phyloP scores from a whole-genome alignment of 2,329 filamentous ascomycete species.

The Tolypocladium tundrense region DNA sequence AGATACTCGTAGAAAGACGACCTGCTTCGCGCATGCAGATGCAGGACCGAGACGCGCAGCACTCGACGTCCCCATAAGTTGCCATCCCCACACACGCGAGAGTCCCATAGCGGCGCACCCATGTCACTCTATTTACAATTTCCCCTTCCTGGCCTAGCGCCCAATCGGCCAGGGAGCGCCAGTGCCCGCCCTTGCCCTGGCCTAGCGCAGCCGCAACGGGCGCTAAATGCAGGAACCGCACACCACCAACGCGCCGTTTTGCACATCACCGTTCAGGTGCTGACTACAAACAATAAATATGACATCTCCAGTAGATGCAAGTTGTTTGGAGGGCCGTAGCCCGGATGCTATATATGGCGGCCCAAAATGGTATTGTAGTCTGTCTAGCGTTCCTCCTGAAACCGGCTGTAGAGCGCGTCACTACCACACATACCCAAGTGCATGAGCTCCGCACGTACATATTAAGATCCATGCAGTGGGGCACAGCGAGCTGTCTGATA shows the following conservation, averaged over 20 bases:
- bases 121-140: background rate
- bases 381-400: no score
- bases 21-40: background rate
- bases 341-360: no score
- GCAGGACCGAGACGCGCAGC: background rate
- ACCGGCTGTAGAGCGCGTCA: no score
- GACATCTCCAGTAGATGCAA: no score
- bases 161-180: background rate
- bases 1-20: background rate
- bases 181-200: background rate
- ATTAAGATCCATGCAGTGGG: no score
- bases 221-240: background rate
- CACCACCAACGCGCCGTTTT: background rate
- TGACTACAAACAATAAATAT: no score
- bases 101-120: background rate
- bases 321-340: no score
- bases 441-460: no score
- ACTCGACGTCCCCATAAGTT: background rate
- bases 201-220: background rate
- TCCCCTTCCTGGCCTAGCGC: background rate
- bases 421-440: no score
- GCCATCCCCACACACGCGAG: background rate
- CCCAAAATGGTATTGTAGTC: no score
- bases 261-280: no score
- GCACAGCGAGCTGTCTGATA: no score